phyloP scores from a whole-genome alignment of 2,329 filamentous ascomycete genomes.

The Fusarium agapanthi region DNA sequence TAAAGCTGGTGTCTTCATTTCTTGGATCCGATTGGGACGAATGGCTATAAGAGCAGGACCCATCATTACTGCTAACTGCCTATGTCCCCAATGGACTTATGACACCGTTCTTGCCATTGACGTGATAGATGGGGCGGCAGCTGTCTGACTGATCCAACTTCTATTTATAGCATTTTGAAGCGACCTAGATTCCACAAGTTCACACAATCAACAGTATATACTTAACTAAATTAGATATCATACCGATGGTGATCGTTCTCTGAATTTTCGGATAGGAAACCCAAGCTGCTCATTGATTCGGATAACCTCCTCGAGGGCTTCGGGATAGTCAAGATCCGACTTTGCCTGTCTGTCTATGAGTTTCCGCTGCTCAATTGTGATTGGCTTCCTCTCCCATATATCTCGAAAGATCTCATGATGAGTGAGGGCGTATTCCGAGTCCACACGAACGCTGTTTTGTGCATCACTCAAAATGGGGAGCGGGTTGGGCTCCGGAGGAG shows the following conservation, averaged over 20 bases:
- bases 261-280: background rate
- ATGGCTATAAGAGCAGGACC: background rate
- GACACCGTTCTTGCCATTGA: too few relatives aligned
- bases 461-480: background rate
- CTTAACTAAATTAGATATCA: rapidly evolving
- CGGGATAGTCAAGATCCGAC: background rate
- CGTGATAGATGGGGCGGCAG: too few relatives aligned
- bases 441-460: background rate
- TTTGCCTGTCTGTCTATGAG: background rate
- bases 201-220: too few relatives aligned
- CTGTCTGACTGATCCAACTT: too few relatives aligned
- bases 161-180: too few relatives aligned
- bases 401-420: background rate
- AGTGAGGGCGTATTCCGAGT: background rate
- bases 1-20: background rate
- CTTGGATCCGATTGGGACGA: background rate
- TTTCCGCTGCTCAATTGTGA: background rate
- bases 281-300: background rate
- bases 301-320: background rate
- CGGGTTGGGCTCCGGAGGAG: background rate
- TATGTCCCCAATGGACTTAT: too few relatives aligned
- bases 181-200: too few relatives aligned
- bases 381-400: background rate
- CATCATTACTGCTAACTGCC: too few relatives aligned
- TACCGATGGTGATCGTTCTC: background rate